Base-by-base conservation (phyloP, 2,329 filamentous ascomycete species). In the Aspergillus alliaceus region DNA sequence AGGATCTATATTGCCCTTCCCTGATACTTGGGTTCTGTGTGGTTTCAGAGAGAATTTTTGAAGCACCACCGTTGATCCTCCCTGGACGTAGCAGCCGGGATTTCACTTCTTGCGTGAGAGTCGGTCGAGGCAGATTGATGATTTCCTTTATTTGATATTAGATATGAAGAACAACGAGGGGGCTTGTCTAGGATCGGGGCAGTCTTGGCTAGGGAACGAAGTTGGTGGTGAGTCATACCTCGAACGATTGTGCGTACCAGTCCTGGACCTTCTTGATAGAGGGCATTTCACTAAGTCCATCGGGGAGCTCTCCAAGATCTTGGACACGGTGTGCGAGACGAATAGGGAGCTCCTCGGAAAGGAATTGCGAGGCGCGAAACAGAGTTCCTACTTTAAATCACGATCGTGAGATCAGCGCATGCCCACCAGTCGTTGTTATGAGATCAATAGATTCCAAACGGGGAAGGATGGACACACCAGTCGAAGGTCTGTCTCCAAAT, bases 161-260 rank as follows among this genome's bases (percentile, higher is more conserved):
- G 57, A 59, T n/a, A 31, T 12, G 29, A 40, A 44, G 14, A 44
- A 27, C 14, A 44, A 6, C 7, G 3, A 8, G 24, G 27, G 40
- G 7, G 40, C 1, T 27, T 44, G 22, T 6, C 27, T 44, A 14
- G 22, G 24, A 7, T 12, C 7, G 20, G 6, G 24, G 40, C 24
- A 44, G 3, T 44, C 11, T 18, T 22, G 15, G 15, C 12, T 27
- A 44, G 12, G 34, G 54, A 34, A 47, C 52, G 35, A 14, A 32
- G 49, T 55, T 35, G 14, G 47, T 12, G 51, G 53, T 60, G 60
- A 63, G 54, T 73, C 84, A 67, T 84, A 96, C 93, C 86, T 99
- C 95, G 71, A 99, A 99, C 51, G 95, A 99, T 80, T 99, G 95
- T 63, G 93, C 95, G 76, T 99, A 99, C 95, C 95, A 99, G 71